A percentile compares a stretch with the other conserved stretches of the same genome.
These are phyloP conservation scores for Debaryomyces nepalensis DNA, from an alignment of 1,139 yeast species.

Conservation along the genomic window DNA sequence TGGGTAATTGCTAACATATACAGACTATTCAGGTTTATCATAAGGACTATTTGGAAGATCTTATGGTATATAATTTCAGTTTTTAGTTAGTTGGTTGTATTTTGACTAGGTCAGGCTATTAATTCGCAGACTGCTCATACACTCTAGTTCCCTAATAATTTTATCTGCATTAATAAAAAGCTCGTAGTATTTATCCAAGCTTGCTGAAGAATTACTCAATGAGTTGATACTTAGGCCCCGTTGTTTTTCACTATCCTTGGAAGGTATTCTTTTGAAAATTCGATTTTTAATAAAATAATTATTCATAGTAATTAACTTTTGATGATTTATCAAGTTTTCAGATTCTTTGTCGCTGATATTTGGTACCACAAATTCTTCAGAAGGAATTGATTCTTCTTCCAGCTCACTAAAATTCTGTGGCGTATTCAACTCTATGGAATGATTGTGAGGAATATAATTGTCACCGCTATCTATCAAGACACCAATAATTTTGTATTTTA, in stretches of 20 bases:
- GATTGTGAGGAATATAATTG: slow-evolving; percentile 28
- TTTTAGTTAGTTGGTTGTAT: too few relatives aligned
- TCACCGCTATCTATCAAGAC: slow-evolving; percentile 48
- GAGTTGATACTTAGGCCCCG: too few relatives aligned
- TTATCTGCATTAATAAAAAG: slow-evolving; percentile 33
- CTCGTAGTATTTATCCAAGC: slow-evolving; percentile 20
- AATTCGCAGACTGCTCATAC: slow-evolving; percentile 17
- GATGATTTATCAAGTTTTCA: slow-evolving; percentile 15
- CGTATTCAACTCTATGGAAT: slow-evolving; percentile 15
- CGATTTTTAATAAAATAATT: slow-evolving; percentile 23
- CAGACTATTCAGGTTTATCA: slow-evolving; percentile 39
- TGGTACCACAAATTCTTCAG: too few relatives aligned
- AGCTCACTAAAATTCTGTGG: slow-evolving; percentile 6
- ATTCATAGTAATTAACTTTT: slow-evolving; percentile 22
- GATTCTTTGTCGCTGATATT: slow-evolving; percentile 6
- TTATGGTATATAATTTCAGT: slow-evolving; percentile 20
- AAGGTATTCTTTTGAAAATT: slow-evolving; percentile 15
- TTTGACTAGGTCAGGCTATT: too few relatives aligned
- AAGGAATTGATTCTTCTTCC: too few relatives aligned
- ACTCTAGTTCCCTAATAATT: slow-evolving; percentile 27
- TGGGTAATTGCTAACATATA: slow-evolving; percentile 74
- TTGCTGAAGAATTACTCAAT: neutral
- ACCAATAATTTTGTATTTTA: slow-evolving; percentile 33
- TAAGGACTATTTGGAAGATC: slow-evolving; percentile 41
- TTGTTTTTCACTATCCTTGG: slow-evolving; percentile 4